Percentiles rank a stretch among this genome's conserved stretches.
Conservation (phyloP, 306 rosid species). For the Begonia fuchsioides region DNA sequence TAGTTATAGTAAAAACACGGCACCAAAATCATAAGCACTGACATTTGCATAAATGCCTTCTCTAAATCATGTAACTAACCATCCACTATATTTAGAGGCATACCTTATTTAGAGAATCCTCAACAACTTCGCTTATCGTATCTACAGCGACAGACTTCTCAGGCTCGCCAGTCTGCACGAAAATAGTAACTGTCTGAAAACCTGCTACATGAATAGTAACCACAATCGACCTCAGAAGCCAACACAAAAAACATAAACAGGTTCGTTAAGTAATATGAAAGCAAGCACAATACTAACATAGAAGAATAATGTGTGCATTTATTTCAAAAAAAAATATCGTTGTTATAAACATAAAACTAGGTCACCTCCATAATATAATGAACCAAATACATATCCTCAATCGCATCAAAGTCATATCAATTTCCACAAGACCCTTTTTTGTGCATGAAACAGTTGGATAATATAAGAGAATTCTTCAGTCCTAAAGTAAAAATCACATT, state of each 20-base stretch:
- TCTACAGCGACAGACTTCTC: constrained; percentile 47
- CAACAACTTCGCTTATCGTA: constrained; percentile 50
- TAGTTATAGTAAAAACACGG: background rate
- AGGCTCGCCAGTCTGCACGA: constrained; percentile 92
- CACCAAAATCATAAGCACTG: constrained; percentile 1
- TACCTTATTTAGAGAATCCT: constrained; percentile 85
- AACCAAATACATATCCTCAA: too few relatives aligned
- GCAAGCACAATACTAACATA: too few relatives aligned
- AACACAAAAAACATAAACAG: constrained; percentile 20
- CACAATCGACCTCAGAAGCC: constrained; percentile 80
- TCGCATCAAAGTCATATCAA: too few relatives aligned
- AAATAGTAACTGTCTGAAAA: constrained; percentile 99
- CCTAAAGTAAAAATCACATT: too few relatives aligned
- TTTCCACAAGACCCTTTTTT: too few relatives aligned
- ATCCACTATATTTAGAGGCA: constrained; percentile 4
- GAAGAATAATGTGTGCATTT: too few relatives aligned
- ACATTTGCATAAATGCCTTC: background rate
- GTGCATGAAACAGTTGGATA: too few relatives aligned
- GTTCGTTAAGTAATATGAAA: background rate
- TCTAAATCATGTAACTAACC: too few relatives aligned
- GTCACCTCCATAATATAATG: too few relatives aligned
- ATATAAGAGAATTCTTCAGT: too few relatives aligned
- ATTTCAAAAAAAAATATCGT: too few relatives aligned
- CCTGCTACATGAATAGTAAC: constrained; percentile 95
- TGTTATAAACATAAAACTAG: too few relatives aligned